phyloP scores from a whole-genome alignment of 768 basidiomycete genomes.

The Gymnopilus dilepis region DNA sequence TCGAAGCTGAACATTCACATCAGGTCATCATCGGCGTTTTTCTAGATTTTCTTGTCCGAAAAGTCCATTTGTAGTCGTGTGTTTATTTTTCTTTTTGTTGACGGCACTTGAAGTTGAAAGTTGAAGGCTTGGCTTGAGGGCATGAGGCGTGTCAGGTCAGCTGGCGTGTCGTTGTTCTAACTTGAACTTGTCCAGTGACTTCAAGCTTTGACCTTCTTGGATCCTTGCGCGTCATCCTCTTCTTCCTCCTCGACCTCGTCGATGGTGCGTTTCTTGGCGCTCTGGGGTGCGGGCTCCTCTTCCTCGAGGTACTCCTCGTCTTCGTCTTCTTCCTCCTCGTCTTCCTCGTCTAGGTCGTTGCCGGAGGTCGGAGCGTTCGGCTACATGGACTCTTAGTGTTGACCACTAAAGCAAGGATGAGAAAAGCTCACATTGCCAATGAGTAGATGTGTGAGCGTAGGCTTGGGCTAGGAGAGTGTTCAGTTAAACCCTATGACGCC shows the following conservation, averaged over 20 bases:
- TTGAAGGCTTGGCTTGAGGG: no score
- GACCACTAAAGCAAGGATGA: not conserved
- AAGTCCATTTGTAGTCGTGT: slow-evolving; percentile 2
- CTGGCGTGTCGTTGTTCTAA: not conserved
- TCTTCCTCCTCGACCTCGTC: slow-evolving; percentile 39
- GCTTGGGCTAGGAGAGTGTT: slow-evolving; percentile 18
- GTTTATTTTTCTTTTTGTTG: slow-evolving; percentile 1
- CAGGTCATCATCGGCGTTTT: no score
- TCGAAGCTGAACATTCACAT: no score
- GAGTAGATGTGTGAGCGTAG: slow-evolving; percentile 34
- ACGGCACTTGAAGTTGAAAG: not conserved
- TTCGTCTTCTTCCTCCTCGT: slow-evolving; percentile 32
- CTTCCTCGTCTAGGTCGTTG: slow-evolving; percentile 30
- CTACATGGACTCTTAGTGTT: slow-evolving; percentile 21
- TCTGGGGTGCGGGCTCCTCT: slow-evolving; percentile 25
- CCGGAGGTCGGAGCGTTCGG: slow-evolving; percentile 35
- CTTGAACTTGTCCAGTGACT: no score
- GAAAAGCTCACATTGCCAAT: slow-evolving; percentile 32
- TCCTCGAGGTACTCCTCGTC: slow-evolving; percentile 38
- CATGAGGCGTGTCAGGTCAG: not conserved
- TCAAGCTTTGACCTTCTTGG: slow-evolving; percentile 49
- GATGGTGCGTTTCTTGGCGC: slow-evolving; percentile 41
- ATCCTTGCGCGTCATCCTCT: slow-evolving; percentile 36
- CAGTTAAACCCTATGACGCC: not conserved
- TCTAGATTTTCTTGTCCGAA: not conserved